A percentile compares a stretch with the other conserved stretches of the same genome.
Evolutionary conservation across 2,329 filamentous ascomycete genomes (phyloP).

Genomic region (Didymella keratinophila): DNA sequence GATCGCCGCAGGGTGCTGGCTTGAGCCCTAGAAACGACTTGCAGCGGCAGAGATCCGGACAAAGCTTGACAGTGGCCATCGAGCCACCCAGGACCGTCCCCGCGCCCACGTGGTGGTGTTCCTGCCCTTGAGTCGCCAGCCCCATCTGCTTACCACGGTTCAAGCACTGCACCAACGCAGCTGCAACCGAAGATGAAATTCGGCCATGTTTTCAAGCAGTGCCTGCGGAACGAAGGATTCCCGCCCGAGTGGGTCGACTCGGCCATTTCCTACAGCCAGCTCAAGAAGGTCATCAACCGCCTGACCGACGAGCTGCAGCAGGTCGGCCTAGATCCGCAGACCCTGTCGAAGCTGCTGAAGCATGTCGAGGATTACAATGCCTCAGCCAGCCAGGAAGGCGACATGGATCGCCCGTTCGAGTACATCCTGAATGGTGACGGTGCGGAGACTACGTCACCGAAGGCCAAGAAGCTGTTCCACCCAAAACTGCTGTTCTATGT

Average conservation of each 20-base stretch:
- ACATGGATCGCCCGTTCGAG: constrained; percentile 46
- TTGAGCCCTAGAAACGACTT: constrained; percentile 11
- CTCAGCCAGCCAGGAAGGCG: constrained; percentile 32
- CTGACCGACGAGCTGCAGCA: constrained; percentile 74
- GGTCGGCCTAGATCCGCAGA: constrained; percentile 76
- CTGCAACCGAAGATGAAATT: constrained; percentile 75
- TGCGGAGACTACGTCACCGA: constrained; percentile 10
- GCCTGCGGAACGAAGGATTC: constrained; percentile 75
- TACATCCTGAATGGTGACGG: constrained; percentile 44
- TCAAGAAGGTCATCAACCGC: constrained; percentile 89
- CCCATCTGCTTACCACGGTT: constrained; percentile 25
- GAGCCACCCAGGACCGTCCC: constrained; percentile 21
- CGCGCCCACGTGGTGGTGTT: constrained; percentile 41
- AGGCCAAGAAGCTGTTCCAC: constrained; percentile 56
- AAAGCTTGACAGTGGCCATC: constrained; percentile 11
- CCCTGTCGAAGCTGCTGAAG: constrained; percentile 70
- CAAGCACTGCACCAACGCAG: constrained; percentile 10
- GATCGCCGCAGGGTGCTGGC: constrained; percentile 22
- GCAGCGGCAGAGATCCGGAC: constrained; percentile 4
- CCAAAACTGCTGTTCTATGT: constrained; percentile 76
- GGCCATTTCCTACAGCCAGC: constrained; percentile 81
- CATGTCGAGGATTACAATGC: constrained; percentile 51
- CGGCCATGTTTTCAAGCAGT: constrained; percentile 76
- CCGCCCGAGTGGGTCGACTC: constrained; percentile 74
- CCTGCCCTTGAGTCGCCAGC: constrained; percentile 34